Percentiles rank a stretch among this genome's conserved stretches.
phyloP scores from a whole-genome alignment of 2,329 filamentous ascomycete genomes.

The Cytospora piceicola region DNA sequence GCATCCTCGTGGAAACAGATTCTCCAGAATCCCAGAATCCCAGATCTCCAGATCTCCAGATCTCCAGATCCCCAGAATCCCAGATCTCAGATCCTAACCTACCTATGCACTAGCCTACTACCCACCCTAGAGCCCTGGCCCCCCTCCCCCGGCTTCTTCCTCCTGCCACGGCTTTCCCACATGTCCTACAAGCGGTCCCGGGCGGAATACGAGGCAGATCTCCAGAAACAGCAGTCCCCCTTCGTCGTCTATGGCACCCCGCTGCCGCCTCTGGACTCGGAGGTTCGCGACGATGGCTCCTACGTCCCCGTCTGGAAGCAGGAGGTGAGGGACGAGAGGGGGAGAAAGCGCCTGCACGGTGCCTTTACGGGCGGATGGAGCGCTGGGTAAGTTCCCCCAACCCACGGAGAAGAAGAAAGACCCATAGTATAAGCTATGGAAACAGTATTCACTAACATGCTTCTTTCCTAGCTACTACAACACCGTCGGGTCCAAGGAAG shows the following conservation, averaged over 20 bases:
- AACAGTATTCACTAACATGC: neutral
- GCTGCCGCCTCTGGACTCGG: conserved; percentile 75
- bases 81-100: neutral
- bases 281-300: conserved; percentile 83
- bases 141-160: conserved; percentile 5
- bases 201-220: conserved; percentile 76
- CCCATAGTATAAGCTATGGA: no score
- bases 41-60: neutral
- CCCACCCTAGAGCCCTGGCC: neutral
- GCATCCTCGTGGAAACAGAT: neutral
- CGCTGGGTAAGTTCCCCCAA: conserved; percentile 71
- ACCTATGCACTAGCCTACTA: neutral
- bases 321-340: conserved; percentile 91
- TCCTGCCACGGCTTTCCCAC: conserved; percentile 31
- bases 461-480: conserved; percentile 79
- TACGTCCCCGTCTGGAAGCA: conserved; percentile 98
- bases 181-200: conserved; percentile 84
- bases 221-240: conserved; percentile 68
- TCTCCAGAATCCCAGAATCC: neutral
- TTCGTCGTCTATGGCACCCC: conserved; percentile 84
- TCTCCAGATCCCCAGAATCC: neutral
- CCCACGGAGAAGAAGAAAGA: neutral
- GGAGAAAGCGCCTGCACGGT: conserved; percentile 87
- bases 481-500: conserved; percentile 96
- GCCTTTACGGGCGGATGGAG: conserved; percentile 97